A percentile compares a stretch with the other conserved stretches of the same genome.
phyloP scores from a whole-genome alignment of 177 flowering plant species.

The Vitis hybrid region DNA sequence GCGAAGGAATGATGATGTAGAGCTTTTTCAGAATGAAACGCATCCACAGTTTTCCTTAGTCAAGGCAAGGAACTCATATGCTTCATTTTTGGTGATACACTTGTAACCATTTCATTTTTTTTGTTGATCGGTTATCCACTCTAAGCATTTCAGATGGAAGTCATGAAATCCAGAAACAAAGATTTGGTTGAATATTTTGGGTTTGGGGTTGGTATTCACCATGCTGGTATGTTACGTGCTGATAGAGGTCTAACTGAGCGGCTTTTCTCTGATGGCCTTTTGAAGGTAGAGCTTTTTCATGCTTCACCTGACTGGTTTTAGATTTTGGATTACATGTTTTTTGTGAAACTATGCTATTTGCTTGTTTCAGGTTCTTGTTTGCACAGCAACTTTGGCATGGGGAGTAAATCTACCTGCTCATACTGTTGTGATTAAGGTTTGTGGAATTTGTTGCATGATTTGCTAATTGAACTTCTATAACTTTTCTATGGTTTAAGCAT shows the following conservation, averaged over 20 bases:
- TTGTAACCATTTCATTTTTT: background rate
- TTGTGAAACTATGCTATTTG: constrained; percentile 2
- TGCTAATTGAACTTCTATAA: background rate
- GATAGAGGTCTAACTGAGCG: constrained; percentile 94
- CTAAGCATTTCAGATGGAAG: constrained; percentile 69
- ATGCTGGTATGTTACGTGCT: constrained; percentile 98
- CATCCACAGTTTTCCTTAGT: constrained; percentile 70
- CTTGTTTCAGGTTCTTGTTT: constrained; percentile 81
- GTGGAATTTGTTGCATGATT: constrained; percentile 10
- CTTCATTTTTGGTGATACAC: constrained; percentile 1
- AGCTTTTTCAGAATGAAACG: constrained; percentile 57
- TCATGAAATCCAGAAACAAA: constrained; percentile 82
- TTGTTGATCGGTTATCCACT: constrained; percentile 5
- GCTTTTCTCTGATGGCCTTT: constrained; percentile 87
- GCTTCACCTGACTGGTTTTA: background rate
- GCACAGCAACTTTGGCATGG: constrained; percentile 99
- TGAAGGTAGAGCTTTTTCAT: constrained; percentile 51
- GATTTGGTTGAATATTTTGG: constrained; percentile 83
- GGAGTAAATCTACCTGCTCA: constrained; percentile 99
- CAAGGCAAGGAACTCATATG: constrained; percentile 48
- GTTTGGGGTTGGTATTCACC: constrained; percentile 91
- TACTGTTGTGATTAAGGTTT: constrained; percentile 97
- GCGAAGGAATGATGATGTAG: constrained; percentile 45
- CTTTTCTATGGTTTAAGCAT: background rate
- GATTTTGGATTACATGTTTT: constrained; percentile 1